Percentiles rank a stretch among this genome's conserved stretches.
Conservation (phyloP, 208 protist species). For the Acanthamoeba lenticulata region DNA sequence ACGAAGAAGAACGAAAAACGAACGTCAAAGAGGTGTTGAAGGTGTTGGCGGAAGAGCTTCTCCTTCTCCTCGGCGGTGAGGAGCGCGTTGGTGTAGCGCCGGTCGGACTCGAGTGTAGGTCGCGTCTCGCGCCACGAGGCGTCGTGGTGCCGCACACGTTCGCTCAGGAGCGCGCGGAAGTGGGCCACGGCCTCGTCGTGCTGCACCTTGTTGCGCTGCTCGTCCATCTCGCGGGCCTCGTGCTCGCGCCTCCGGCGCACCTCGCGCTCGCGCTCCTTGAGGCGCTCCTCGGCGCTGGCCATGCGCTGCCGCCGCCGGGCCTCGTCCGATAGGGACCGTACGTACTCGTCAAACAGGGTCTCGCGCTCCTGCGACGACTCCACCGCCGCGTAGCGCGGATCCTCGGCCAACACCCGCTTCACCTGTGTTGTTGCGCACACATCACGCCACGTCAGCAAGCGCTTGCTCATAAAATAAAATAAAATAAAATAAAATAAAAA, state of each 20-base stretch:
- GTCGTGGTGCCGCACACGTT: neutral
- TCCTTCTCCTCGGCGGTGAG: neutral
- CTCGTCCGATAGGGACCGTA: neutral
- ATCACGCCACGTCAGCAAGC: neutral
- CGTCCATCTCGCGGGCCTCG: neutral
- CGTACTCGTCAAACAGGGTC: neutral
- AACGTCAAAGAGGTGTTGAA: neutral
- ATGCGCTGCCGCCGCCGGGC: neutral
- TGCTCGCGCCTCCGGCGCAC: neutral
- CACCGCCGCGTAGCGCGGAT: neutral
- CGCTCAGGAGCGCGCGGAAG: neutral
- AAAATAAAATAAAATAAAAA: neutral
- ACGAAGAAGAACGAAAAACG: too few species aligned
- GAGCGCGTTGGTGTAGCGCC: neutral
- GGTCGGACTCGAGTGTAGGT: neutral
- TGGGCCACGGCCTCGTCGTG: neutral
- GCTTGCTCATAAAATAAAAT: neutral
- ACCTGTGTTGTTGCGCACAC: neutral
- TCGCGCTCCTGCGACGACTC: neutral
- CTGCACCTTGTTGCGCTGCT: neutral
- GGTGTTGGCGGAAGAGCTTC: neutral
- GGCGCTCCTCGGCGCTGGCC: neutral
- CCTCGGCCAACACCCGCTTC: neutral
- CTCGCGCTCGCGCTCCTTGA: neutral
- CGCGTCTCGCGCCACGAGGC: neutral